These are phyloP conservation scores for Eremothecium sinecaudum DNA, from an alignment of 1,139 yeast genomes.

Conservation along the genomic window DNA sequence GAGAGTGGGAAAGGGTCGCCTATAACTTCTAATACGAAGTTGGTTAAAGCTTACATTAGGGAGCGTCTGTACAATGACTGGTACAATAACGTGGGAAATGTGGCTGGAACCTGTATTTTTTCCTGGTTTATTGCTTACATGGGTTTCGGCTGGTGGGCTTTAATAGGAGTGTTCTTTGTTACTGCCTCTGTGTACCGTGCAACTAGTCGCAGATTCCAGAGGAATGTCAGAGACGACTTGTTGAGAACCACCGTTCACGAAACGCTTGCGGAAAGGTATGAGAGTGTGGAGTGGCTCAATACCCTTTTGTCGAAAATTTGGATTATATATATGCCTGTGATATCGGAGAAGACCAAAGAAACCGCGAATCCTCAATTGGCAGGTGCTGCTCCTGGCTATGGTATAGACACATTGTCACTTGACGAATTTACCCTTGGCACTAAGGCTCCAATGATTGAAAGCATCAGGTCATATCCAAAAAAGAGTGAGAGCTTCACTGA, in stretches of 20 bases:
- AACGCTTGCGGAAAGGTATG: conserved; percentile 50
- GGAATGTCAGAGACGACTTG: conserved; percentile 67
- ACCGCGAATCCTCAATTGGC: conserved; percentile 57
- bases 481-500: conserved; percentile 58
- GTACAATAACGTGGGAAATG: conserved; percentile 57
- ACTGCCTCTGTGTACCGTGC: conserved; percentile 58
- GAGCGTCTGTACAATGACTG: conserved; percentile 66
- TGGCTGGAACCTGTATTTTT: conserved; percentile 63
- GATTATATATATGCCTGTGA: conserved; percentile 80
- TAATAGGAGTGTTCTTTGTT: conserved; percentile 48
- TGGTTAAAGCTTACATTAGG: conserved; percentile 48
- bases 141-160: conserved; percentile 37
- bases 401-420: conserved; percentile 60
- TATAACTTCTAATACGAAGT: conserved; percentile 24
- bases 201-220: conserved; percentile 64
- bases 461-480: conserved; percentile 62
- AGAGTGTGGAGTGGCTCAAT: conserved; percentile 75
- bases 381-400: conserved; percentile 72
- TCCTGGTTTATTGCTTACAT: conserved; percentile 57
- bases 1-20: conserved; percentile 23
- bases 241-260: conserved; percentile 51
- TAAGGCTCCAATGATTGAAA: conserved; percentile 65
- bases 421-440: conserved; percentile 74
- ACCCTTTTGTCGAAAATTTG: conserved; percentile 69
- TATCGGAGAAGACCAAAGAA: conserved; percentile 64